Conservation (phyloP, 208 protist species). For the Leishmania braziliensis region DNA sequence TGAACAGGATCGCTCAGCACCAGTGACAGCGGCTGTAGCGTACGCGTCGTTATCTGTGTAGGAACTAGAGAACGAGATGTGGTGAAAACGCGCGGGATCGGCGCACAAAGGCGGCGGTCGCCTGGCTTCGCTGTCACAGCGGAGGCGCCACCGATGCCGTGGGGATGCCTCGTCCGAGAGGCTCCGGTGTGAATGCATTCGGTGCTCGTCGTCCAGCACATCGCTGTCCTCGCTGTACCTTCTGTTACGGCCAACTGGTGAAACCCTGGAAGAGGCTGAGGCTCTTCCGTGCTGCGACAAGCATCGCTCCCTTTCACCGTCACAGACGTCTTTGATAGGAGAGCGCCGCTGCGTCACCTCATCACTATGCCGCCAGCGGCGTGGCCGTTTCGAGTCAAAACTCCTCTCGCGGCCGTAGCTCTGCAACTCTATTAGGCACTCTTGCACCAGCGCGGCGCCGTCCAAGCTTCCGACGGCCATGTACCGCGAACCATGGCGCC, state of each 20-base stretch:
- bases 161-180: not conserved
- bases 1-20: not conserved
- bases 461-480: slow-evolving; percentile 2
- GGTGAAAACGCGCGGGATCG: not conserved
- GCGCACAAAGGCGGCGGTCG: not conserved
- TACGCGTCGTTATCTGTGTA: not conserved
- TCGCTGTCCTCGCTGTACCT: not conserved
- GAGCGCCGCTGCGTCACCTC: not conserved
- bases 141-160: not conserved
- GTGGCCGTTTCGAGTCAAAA: not conserved
- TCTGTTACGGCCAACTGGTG: not conserved
- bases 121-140: not conserved
- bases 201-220: not conserved
- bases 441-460: slow-evolving; percentile 23
- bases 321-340: not conserved
- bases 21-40: not conserved
- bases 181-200: not conserved
- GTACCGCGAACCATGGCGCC: not conserved
- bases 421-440: slow-evolving; percentile 15
- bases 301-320: not conserved
- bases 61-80: not conserved
- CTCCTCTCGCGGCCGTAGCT: not conserved
- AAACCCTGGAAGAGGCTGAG: not conserved
- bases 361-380: not conserved
- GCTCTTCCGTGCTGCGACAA: not conserved